Conservation (phyloP, 164 flowering plant species). For the Vitis cinerea region DNA sequence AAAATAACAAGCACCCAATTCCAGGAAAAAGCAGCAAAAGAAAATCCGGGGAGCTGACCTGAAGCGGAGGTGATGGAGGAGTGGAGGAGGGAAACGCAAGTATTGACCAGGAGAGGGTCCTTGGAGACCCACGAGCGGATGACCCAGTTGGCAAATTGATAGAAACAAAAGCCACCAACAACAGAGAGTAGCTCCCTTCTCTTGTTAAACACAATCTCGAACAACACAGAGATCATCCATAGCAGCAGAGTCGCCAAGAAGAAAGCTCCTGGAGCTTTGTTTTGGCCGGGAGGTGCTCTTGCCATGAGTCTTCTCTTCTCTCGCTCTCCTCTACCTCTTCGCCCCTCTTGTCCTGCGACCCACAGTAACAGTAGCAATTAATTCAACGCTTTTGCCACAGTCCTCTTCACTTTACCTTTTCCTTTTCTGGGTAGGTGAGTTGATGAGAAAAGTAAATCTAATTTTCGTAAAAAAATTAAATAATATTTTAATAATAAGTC, state of each 20-base stretch:
- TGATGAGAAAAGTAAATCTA: too few species aligned
- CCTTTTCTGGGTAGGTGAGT: too few species aligned
- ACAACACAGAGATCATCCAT: constrained; percentile 75
- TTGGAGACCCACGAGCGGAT: constrained; percentile 50
- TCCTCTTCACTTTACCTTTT: too few species aligned
- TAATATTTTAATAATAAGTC: too few species aligned
- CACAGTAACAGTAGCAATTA: too few species aligned
- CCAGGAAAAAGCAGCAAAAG: neutral
- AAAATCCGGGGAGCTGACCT: constrained; percentile 33
- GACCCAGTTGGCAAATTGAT: constrained; percentile 70
- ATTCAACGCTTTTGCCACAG: too few species aligned
- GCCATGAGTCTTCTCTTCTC: constrained; percentile 3
- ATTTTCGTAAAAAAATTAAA: too few species aligned
- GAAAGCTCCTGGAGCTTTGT: constrained; percentile 46
- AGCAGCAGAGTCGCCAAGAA: constrained; percentile 77
- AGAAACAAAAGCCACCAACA: constrained; percentile 61
- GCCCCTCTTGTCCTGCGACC: too few species aligned
- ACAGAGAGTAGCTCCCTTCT: constrained; percentile 57
- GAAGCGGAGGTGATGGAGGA: constrained; percentile 71
- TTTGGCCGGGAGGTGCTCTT: constrained; percentile 14
- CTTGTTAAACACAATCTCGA: constrained; percentile 61
- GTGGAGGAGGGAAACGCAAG: constrained; percentile 83
- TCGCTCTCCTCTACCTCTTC: too few species aligned
- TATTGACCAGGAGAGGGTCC: constrained; percentile 87
- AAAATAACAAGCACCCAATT: neutral